Evolutionary conservation across 495 filamentous ascomycete species (phyloP), one percentile per base, ranked within the genome.

Genomic region (Penicillium ochrochloron): DNA sequence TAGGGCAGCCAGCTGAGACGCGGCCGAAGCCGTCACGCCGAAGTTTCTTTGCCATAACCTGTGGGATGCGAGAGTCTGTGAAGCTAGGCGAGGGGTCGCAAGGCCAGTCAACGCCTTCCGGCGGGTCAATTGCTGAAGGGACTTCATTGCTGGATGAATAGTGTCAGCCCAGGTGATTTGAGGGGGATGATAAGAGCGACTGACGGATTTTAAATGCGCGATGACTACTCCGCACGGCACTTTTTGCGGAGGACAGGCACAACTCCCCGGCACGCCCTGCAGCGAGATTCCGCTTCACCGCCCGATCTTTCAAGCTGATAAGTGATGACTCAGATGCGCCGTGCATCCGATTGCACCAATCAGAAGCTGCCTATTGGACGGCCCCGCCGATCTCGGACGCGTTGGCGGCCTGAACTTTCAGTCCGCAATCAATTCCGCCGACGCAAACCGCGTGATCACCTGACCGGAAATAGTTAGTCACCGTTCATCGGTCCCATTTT

Each of bases 1-100:
- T 57, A 97, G 84, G 57, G 84, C 87, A 44, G 83, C 76, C 37
- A 87, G 77, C 67, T 83, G 80, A 35, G 83, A 75, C 31, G 82
- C 75, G 6, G 82, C 82, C n/a, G 82, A 76, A 57, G 86, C 76
- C 55, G 84, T 79, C 63, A 85, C 83, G 80, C 86, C 90, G 76
- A 90, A 92, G 54, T 65, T 76, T 61, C 83, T 80, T 70, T 73
- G 71, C 72, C 70, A 79, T 74, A 73, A 61, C 44, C 70, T 70
- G 58, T 62, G 73, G 52, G 67, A 56, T 4, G 75, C 60, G 52
- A 69, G 50, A 61, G 57, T 72, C 63, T 75, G 73, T 9, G 70
- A 64, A 37, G 68, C 59, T 53, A 72, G 52, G 56, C 74, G 75
- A 33, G 75, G 67, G 55, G 62, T 66, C 55, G 66, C 60, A 31